Evolutionary conservation across 2,329 filamentous ascomycete genomes (phyloP).

Genomic region (Sarocladiaceae sp.): DNA sequence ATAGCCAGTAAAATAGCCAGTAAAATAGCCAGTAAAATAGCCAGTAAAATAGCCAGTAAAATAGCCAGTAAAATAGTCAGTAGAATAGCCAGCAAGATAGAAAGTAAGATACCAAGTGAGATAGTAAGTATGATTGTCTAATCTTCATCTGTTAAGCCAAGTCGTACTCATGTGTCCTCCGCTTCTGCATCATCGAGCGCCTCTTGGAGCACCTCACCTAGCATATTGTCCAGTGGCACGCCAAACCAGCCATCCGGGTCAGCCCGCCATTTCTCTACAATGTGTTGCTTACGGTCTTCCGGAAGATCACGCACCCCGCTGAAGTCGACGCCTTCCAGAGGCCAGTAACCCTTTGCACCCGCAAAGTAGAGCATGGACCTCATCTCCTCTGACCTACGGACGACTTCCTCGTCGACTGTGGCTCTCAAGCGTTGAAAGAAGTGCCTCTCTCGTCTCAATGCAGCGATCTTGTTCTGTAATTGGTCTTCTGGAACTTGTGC

Average conservation of each 20-base stretch:
- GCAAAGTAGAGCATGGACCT: neutral
- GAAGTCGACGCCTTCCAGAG: constrained; percentile 4
- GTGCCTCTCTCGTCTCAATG: neutral
- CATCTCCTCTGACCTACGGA: neutral
- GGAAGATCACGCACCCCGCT: constrained; percentile 2
- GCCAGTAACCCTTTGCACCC: constrained; percentile 3
- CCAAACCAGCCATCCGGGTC: neutral
- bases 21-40: too few species aligned
- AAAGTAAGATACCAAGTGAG: too few species aligned
- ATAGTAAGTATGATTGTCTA: too few species aligned
- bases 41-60: too few species aligned
- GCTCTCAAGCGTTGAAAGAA: neutral
- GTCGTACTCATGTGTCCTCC: too few species aligned
- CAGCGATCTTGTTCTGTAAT: neutral
- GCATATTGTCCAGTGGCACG: neutral
- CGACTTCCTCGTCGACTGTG: neutral
- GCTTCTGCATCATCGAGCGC: too few species aligned
- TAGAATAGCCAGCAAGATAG: too few species aligned
- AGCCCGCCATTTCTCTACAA: constrained; percentile 1
- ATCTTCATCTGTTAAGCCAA: too few species aligned
- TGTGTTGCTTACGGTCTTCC: neutral
- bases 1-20: too few species aligned
- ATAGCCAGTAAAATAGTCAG: too few species aligned
- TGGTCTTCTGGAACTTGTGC: neutral
- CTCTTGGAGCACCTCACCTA: too few species aligned